Evolutionary conservation across 306 rosid genomes (phyloP), one percentile per base, ranked within the genome.

Genomic region (Fragaria iinumae): DNA sequence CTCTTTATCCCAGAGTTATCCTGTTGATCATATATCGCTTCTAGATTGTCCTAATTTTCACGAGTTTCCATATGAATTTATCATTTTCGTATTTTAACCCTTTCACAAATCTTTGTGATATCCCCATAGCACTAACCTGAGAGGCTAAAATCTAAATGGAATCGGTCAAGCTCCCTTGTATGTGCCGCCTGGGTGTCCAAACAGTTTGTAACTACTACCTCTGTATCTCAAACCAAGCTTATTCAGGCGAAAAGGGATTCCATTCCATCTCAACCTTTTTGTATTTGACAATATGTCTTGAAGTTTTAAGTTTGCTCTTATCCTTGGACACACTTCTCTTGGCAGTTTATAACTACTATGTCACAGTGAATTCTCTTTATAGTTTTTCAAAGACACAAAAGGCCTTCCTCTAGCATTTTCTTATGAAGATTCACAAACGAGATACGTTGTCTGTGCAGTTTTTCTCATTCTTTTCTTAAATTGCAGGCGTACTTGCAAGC

Each of bases 401-500:
- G 27, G 14, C 11, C 65, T 20, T 29, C 20, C 8, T 52, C 18
- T 50, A 52, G 52, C 21, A 21, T 34, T 59, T 47, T n/a, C 16
- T 45, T 60, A 6, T 10, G 3, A 36, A 4, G 34, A 60, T 68
- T 82, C 38, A 34, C 32, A 39, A 43, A 41, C 10, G 2, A 38
- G 43, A 68, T 27, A 64, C 60, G 41, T 13, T 32, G 2, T 52
- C 10, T 16, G 69, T 69, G 23, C 32, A 45, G 50, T 39, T 44
- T 74, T 49, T 45, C 77, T 57, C 71, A 71, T 75, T 76, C 6
- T 59, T 75, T 36, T 78, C 5, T 79, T 18, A 72, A 86, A 76
- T 2, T 83, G 81, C 93, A 94, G 98, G 97, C 96, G 55, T 49
- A 84, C 87, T 29, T 73, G 83, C 80, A 87, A 78, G 71, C 90